Percentiles rank a stretch among this genome's conserved stretches.
Conservation (phyloP, 2,329 filamentous ascomycete species). For the Claviceps quebecensis region DNA sequence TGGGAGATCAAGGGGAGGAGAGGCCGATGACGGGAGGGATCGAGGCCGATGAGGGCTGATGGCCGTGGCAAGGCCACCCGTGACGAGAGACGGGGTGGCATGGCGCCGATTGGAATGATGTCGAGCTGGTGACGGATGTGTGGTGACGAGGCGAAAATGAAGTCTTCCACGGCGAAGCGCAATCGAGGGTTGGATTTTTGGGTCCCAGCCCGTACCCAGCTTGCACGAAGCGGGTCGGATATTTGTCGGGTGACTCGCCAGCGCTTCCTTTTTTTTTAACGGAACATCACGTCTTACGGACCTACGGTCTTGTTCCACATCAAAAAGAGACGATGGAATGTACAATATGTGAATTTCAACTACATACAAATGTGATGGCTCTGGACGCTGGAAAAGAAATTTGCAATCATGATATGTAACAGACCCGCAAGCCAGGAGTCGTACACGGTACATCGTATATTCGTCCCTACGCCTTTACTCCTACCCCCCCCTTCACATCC, state of each 20-base stretch:
- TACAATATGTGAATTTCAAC: too few species aligned
- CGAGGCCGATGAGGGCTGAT: constrained; percentile 14
- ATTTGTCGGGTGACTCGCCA: too few species aligned
- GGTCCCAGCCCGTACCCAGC: too few species aligned
- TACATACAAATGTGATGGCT: too few species aligned
- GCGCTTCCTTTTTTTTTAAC: too few species aligned
- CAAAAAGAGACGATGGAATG: too few species aligned
- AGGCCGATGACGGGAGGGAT: constrained; percentile 23
- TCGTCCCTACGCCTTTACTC: constrained; percentile 9
- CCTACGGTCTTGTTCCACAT: too few species aligned
- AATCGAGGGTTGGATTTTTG: too few species aligned
- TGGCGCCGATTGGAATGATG: constrained; percentile 10
- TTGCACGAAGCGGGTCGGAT: constrained; percentile 3
- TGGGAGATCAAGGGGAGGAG: constrained; percentile 31
- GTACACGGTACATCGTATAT: not conserved
- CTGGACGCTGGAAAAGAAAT: not conserved
- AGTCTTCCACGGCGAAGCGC: too few species aligned
- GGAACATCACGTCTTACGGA: too few species aligned
- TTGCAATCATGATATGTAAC: not conserved
- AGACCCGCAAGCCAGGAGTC: too few species aligned
- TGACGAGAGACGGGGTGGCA: constrained; percentile 32
- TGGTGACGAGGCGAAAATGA: not conserved
- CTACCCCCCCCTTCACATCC: constrained; percentile 20
- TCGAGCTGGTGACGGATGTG: not conserved
- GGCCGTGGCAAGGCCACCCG: constrained; percentile 29